These are phyloP conservation scores for Theobroma cacao DNA, from an alignment of 345 rosid genomes.

Conservation along the genomic window DNA sequence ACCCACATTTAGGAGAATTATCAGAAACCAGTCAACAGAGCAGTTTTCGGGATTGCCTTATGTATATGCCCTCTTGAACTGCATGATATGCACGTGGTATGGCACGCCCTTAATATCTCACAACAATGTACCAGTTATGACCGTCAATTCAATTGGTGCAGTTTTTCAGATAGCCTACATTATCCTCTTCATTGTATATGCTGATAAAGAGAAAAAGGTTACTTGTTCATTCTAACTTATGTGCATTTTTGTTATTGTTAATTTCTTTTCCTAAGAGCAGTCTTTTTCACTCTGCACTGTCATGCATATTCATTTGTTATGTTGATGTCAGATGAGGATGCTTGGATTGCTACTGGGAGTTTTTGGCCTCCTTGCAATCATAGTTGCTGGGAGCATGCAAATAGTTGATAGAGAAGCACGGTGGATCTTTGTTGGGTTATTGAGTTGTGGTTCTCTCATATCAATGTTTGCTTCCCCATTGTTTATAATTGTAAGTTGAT, in stretches of 20 bases:
- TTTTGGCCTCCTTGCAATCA: constrained; percentile 39
- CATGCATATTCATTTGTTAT: constrained; percentile 7
- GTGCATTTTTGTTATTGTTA: neutral
- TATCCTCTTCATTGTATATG: constrained; percentile 49
- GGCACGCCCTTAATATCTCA: constrained; percentile 66
- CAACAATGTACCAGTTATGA: constrained; percentile 55
- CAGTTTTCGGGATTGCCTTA: constrained; percentile 89
- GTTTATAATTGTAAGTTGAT: constrained; percentile 72
- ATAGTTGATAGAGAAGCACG: constrained; percentile 36
- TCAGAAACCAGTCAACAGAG: constrained; percentile 73
- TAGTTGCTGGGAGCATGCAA: constrained; percentile 61
- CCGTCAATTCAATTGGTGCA: constrained; percentile 73
- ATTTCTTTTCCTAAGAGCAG: neutral
- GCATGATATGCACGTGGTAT: constrained; percentile 83
- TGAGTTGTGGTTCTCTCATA: constrained; percentile 70
- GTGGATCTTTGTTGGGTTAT: constrained; percentile 51
- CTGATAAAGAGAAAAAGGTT: constrained; percentile 67
- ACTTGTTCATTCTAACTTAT: neutral
- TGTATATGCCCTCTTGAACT: constrained; percentile 75
- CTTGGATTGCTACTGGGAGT: constrained; percentile 54
- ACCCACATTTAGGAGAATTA: constrained; percentile 80
- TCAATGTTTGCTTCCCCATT: constrained; percentile 94
- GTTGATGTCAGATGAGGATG: constrained; percentile 51
- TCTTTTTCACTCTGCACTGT: neutral
- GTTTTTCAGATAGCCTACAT: constrained; percentile 66